These are phyloP conservation scores for Leccinum olivaceopallidum DNA, from an alignment of 768 basidiomycete genomes.

Conservation along the genomic window DNA sequence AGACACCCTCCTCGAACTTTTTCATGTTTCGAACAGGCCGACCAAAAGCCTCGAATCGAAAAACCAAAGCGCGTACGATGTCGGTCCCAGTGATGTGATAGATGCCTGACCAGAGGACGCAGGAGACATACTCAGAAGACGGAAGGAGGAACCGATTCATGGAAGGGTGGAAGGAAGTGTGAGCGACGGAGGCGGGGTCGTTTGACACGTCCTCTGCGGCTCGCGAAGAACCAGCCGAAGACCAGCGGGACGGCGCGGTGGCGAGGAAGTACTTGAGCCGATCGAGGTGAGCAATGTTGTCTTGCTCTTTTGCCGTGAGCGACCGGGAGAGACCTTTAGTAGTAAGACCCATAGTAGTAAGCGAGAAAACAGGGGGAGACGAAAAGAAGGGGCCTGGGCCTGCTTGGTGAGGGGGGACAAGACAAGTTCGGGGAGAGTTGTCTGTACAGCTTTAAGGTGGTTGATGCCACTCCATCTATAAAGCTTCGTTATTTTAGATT, in stretches of 20 bases:
- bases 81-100: constrained; percentile 97
- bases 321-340: constrained; percentile 41
- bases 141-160: constrained; percentile 89
- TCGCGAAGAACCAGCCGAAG: constrained; percentile 34
- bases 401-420: constrained; percentile 6
- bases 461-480: constrained; percentile 27
- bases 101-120: constrained; percentile 88
- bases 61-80: constrained; percentile 93
- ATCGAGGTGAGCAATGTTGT: constrained; percentile 73
- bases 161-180: constrained; percentile 66
- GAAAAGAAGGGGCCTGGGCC: constrained; percentile 5
- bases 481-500: constrained; percentile 23
- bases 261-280: constrained; percentile 87
- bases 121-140: constrained; percentile 84
- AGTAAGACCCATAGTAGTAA: constrained; percentile 29
- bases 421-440: constrained; percentile 12
- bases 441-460: constrained; percentile 18
- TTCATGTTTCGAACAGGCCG: constrained; percentile 91
- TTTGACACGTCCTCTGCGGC: constrained; percentile 17
- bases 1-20: constrained; percentile 97
- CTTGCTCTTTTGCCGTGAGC: constrained; percentile 63
- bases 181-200: constrained; percentile 32
- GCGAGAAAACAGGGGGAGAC: constrained; percentile 5
- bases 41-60: constrained; percentile 91
- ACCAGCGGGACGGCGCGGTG: constrained; percentile 80